Percentiles rank a stretch among this genome's conserved stretches.
phyloP scores from a whole-genome alignment of 768 basidiomycete genomes.

The Albatrellus ellisii region DNA sequence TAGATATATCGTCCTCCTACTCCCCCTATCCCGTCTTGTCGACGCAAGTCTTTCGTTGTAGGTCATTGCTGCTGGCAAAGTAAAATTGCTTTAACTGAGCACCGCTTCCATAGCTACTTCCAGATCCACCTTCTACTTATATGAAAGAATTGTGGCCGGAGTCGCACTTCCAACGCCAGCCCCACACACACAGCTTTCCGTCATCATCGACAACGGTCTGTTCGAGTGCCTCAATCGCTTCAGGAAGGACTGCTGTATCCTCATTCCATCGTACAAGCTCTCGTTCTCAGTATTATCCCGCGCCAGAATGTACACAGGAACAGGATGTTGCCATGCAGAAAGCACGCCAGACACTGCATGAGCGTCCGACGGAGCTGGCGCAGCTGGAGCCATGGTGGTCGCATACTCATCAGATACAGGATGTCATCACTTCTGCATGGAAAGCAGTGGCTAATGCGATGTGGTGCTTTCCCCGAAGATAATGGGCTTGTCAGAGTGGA shows the following conservation, averaged over 20 bases:
- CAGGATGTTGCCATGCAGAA: background rate
- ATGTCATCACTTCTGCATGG: constrained; percentile 7
- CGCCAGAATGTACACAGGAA: background rate
- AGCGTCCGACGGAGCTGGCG: background rate
- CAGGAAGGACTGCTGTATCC: background rate
- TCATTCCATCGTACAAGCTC: background rate
- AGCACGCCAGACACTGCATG: background rate
- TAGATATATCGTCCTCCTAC: constrained; percentile 22
- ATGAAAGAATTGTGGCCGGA: constrained; percentile 8
- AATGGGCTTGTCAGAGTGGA: no score
- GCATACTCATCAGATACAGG: no score
- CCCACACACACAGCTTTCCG: constrained; percentile 3
- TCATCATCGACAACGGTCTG: constrained; percentile 5
- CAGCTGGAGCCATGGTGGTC: background rate
- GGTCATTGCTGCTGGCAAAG: background rate
- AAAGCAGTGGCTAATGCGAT: constrained; percentile 1
- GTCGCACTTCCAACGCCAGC: constrained; percentile 3
- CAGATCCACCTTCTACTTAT: constrained; percentile 10
- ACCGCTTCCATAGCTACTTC: constrained; percentile 4
- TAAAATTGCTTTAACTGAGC: background rate
- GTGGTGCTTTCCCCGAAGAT: no score
- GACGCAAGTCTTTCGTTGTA: constrained; percentile 7
- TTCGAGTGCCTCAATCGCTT: constrained; percentile 7
- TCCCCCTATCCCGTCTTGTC: constrained; percentile 16
- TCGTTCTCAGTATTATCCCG: background rate